Conservation (phyloP, 78 protist species). For the Dictyostelium purpureum region DNA sequence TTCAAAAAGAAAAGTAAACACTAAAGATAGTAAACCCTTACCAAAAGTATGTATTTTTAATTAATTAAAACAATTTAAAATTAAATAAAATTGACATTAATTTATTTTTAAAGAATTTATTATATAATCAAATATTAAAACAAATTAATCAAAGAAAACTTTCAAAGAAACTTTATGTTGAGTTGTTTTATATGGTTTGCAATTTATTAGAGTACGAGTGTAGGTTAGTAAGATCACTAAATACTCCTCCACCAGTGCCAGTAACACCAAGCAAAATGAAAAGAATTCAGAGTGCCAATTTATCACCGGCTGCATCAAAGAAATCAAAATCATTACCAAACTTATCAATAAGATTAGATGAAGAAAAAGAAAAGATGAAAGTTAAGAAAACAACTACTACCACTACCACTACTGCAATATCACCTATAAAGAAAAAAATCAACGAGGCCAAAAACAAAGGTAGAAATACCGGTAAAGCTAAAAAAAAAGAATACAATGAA, state of each 20-base stretch:
- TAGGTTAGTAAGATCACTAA: neutral
- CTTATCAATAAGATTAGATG: neutral
- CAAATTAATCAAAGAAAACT: neutral
- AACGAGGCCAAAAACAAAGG: neutral
- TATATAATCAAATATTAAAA: neutral
- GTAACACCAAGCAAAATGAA: slow-evolving; percentile 28
- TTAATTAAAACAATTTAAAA: neutral
- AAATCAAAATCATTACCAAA: slow-evolving; percentile 10
- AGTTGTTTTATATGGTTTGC: slow-evolving; percentile 51
- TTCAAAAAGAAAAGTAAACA: neutral
- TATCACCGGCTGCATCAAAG: neutral
- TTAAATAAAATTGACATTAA: neutral
- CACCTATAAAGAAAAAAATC: neutral
- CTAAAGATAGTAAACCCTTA: neutral
- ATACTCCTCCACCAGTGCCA: slow-evolving; percentile 38
- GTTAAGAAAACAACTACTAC: neutral
- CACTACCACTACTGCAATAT: neutral
- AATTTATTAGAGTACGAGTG: neutral
- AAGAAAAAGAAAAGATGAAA: neutral
- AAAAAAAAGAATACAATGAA: neutral
- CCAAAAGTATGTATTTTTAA: neutral
- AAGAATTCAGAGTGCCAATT: neutral
- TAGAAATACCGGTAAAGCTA: neutral
- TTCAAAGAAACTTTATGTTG: neutral
- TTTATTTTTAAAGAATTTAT: neutral